These are phyloP conservation scores for Aspergillus transmontanensis DNA, from an alignment of 2,329 filamentous ascomycete species.

Conservation along the genomic window DNA sequence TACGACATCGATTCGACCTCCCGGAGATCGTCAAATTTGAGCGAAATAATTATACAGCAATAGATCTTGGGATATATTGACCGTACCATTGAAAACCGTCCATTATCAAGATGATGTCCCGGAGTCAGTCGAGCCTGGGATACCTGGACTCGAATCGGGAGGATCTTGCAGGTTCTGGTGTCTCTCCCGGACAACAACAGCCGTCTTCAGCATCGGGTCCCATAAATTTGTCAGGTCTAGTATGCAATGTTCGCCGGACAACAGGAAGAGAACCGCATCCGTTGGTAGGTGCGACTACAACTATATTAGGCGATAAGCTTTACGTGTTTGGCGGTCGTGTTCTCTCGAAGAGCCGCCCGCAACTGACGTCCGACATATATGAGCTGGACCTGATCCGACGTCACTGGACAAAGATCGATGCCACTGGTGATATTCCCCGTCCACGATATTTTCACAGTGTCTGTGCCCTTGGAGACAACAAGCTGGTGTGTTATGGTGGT, in stretches of 20 bases:
- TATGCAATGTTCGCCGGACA: constrained; percentile 74
- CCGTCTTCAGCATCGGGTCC: constrained; percentile 43
- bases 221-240: constrained; percentile 66
- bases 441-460: constrained; percentile 97
- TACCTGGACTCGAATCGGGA: constrained; percentile 36
- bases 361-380: constrained; percentile 87
- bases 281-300: constrained; percentile 91
- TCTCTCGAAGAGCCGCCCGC: constrained; percentile 79
- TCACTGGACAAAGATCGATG: constrained; percentile 90
- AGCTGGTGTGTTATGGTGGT: constrained; percentile 95
- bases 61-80: constrained; percentile 1
- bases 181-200: constrained; percentile 32
- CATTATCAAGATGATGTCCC: constrained; percentile 36
- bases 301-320: constrained; percentile 89
- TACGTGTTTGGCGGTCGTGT: constrained; percentile 95
- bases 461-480: constrained; percentile 89
- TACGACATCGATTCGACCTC: neutral
- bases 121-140: constrained; percentile 44
- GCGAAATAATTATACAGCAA: neutral
- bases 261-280: constrained; percentile 90
- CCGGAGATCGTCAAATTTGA: neutral
- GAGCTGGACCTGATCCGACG: constrained; percentile 87
- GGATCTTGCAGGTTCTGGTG: constrained; percentile 31
- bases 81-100: constrained; percentile 7
- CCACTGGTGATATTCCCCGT: constrained; percentile 80